Evolutionary conservation across 2,329 filamentous ascomycete genomes (phyloP), one percentile per base, ranked within the genome.

Genomic region (Colletotrichum sansevieriae): DNA sequence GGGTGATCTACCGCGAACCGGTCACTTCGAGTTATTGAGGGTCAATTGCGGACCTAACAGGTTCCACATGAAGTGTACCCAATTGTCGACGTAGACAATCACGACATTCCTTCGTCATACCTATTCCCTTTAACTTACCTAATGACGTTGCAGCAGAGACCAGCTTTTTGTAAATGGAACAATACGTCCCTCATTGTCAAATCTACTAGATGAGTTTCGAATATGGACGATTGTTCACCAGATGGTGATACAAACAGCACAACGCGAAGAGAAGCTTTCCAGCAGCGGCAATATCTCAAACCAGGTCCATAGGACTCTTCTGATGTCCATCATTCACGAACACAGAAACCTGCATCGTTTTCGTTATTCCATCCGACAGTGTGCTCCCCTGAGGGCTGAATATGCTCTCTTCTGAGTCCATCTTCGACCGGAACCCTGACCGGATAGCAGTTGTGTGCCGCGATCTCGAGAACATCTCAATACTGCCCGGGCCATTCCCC

Each of bases 321-420:
- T 49, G 44, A 20, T 29, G 39, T 0, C 55, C 54, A 4, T 65
- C 51, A 15, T 70, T 63, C n/a, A 70, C 57, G 9, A 47, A 60
- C 0, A 70, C 59, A 2, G 68, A 68, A 1, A 70, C 51, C 3
- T 68, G 55, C 25, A 29, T 60, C 3, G 65, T 68, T 18, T 70
- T 70, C 12, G 49, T 68, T 20, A 70, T 64, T 1, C 59, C 65
- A 11, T 68, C 57, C 1, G 12, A 22, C 0, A 12, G 12, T 4
- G 10, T 43, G 1, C 51, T 49, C 3, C 37, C 10, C 2, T 58
- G 39, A 1, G n/a, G n/a, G 7, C 46, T 29, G 1, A 64, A 52
- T 15, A 70, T 65, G 4, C 65, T 65, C 35, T 68, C 55, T 3
- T 70, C 54, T n/a, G 64, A 68, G 3, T 52, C 64, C 46, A 46